Percentiles rank a stretch among this genome's conserved stretches.
Evolutionary conservation across 1,284 basidiomycete genomes (phyloP).

Genomic region (Austroboletus novae-zelandiae): DNA sequence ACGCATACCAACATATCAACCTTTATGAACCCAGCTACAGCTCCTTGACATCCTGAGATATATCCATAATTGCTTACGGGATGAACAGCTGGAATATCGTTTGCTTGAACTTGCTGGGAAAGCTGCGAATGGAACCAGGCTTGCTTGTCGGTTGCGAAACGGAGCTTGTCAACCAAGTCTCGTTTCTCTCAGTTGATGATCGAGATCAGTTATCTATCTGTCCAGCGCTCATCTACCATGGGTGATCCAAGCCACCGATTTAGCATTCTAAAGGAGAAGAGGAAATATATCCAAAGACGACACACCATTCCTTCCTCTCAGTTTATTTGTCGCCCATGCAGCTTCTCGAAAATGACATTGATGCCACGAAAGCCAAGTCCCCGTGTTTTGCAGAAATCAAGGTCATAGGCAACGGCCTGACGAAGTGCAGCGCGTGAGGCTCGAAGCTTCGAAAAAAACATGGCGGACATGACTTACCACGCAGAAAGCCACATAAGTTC

Average conservation of each 20-base stretch:
- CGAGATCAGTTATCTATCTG: conserved; percentile 66
- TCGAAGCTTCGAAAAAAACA: no score
- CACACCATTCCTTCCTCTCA: conserved; percentile 83
- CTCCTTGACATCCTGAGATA: conserved; percentile 95
- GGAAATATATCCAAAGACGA: neutral
- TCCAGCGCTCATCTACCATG: no score
- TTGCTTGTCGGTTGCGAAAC: conserved; percentile 83
- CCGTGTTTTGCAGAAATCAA: conserved; percentile 98
- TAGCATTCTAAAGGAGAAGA: no score
- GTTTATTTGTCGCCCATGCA: conserved; percentile 84
- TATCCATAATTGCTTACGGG: conserved; percentile 70
- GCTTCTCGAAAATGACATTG: conserved; percentile 88
- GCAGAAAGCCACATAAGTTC: no score
- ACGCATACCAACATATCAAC: conserved; percentile 96
- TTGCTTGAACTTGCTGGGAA: conserved; percentile 72
- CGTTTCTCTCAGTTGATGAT: conserved; percentile 67
- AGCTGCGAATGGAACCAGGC: conserved; percentile 67
- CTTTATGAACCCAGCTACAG: conserved; percentile 90
- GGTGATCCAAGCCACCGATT: no score
- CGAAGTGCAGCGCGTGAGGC: no score
- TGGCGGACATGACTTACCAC: no score
- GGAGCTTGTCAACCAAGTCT: conserved; percentile 74
- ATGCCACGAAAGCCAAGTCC: conserved; percentile 83
- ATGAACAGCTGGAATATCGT: conserved; percentile 68
- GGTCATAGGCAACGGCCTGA: conserved; percentile 34